These are phyloP conservation scores for Phytopythium delawarense DNA, from an alignment of 352 stramenopile genomes.

Conservation along the genomic window DNA sequence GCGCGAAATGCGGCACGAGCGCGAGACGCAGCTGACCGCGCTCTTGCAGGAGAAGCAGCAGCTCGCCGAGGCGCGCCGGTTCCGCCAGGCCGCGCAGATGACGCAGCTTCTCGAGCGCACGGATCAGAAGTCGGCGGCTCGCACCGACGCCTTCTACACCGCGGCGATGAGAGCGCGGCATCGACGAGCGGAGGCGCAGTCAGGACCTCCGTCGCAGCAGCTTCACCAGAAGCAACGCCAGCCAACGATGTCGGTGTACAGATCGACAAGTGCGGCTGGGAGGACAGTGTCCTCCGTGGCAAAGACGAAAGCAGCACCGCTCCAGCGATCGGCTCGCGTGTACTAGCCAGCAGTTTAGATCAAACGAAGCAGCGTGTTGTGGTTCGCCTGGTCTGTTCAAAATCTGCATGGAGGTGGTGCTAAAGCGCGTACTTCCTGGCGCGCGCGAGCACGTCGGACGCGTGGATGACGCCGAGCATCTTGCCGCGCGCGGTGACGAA, in stretches of 20 bases:
- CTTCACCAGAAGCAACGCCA: not conserved
- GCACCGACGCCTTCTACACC: conserved; percentile 59
- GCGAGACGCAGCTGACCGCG: conserved; percentile 45
- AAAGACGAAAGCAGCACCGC: not conserved
- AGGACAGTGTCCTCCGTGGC: not conserved
- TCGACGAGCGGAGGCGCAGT: conserved; percentile 6
- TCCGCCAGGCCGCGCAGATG: conserved; percentile 42
- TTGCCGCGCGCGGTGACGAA: conserved; percentile 73
- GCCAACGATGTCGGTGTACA: not conserved
- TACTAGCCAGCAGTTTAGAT: not conserved
- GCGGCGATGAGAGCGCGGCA: conserved; percentile 62
- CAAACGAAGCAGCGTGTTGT: not conserved
- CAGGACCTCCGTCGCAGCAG: not conserved
- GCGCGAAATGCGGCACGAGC: conserved; percentile 55
- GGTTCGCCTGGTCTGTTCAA: not conserved
- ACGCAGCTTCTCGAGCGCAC: conserved; percentile 32
- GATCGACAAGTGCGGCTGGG: not conserved
- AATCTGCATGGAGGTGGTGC: too few relatives aligned
- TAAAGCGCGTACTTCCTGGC: conserved; percentile 57
- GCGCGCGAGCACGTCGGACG: conserved; percentile 55
- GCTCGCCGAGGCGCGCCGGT: conserved; percentile 50
- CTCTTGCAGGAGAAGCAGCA: conserved; percentile 59
- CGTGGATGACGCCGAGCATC: conserved; percentile 69
- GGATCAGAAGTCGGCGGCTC: conserved; percentile 24
- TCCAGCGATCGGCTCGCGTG: conserved; percentile 1